Conservation (phyloP, 2,329 filamentous ascomycete species). For the Fusarium piperis region DNA sequence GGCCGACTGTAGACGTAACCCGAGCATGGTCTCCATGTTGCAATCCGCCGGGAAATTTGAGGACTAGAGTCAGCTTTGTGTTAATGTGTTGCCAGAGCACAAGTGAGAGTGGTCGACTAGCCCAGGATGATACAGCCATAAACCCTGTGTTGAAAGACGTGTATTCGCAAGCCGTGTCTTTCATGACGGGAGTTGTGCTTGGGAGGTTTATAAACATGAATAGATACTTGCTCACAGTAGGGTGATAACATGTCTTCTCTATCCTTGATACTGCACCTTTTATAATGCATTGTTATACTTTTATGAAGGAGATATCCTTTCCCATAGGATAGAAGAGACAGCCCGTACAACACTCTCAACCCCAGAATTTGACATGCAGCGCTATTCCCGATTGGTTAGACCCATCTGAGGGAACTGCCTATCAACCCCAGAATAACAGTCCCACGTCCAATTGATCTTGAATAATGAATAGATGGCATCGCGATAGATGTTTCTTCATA, state of each 20-base stretch:
- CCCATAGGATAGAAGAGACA: neutral
- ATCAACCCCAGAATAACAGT: neutral
- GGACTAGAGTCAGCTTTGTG: neutral
- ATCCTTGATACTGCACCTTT: neutral
- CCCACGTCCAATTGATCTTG: neutral
- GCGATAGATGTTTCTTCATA: neutral
- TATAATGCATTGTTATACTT: neutral
- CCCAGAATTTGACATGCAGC: neutral
- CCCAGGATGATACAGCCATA: neutral
- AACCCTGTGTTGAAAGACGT: neutral
- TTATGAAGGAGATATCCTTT: neutral
- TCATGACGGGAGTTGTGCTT: neutral
- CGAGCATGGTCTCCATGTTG: neutral
- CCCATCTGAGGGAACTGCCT: neutral
- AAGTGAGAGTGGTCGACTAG: neutral
- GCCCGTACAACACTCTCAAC: neutral
- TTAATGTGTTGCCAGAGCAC: neutral
- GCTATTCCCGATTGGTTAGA: neutral
- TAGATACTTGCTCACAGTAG: neutral
- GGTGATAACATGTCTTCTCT: neutral
- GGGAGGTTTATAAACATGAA: neutral
- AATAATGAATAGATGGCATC: neutral
- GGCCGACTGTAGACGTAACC: slow-evolving; percentile 22
- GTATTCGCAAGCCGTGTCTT: neutral
- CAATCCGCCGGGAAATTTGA: slow-evolving; percentile 7